Conservation (phyloP, 441 rosid species). For the Populus tomentosa region DNA sequence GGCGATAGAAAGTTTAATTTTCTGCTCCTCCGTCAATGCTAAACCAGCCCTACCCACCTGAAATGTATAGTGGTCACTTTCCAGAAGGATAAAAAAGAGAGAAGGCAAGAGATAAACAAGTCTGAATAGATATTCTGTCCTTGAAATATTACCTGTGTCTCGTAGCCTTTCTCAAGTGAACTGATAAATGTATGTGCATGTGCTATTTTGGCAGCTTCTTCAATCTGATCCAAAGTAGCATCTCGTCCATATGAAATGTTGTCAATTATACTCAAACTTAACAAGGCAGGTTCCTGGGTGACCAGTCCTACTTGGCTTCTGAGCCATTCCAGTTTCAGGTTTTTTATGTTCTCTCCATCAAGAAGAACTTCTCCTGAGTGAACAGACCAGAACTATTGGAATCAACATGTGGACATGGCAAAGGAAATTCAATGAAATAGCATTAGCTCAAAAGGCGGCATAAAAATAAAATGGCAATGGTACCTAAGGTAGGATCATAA, state of each 20-base stretch:
- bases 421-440: conserved; percentile 7
- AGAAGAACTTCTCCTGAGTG: conserved; percentile 96
- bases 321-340: conserved; percentile 83
- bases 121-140: conserved; percentile 1
- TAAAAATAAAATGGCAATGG: conserved; percentile 10
- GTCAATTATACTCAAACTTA: conserved; percentile 87
- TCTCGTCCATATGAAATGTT: conserved; percentile 94
- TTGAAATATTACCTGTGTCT: conserved; percentile 67
- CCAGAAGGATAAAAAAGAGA: background rate
- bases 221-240: conserved; percentile 83
- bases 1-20: conserved; percentile 91
- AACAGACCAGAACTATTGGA: conserved; percentile 20
- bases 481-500: conserved; percentile 99
- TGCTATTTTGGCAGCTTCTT: conserved; percentile 97
- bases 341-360: conserved; percentile 93
- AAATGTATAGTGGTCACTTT: conserved; percentile 21
- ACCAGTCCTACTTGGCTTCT: conserved; percentile 94
- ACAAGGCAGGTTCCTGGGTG: conserved; percentile 96
- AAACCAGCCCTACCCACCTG: conserved; percentile 96
- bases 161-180: conserved; percentile 90
- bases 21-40: conserved; percentile 86
- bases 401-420: conserved; percentile 15
- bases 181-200: conserved; percentile 96
- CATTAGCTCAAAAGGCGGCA: conserved; percentile 7
- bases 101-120: conserved; percentile 2